phyloP scores from a whole-genome alignment of 257 asterid species.

The Plantago major region DNA sequence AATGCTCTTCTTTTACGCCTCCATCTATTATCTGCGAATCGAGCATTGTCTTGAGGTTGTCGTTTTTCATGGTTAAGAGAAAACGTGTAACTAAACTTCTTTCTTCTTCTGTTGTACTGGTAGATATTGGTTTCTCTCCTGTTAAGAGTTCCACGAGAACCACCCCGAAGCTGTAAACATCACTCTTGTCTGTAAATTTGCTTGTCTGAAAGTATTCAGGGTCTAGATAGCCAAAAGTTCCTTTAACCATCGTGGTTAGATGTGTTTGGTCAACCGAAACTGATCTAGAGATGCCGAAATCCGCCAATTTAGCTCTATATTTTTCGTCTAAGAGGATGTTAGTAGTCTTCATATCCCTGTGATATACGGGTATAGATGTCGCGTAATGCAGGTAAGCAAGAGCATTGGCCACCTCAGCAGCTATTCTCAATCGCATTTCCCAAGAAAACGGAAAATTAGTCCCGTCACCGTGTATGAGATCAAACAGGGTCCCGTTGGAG shows the following conservation, averaged over 20 bases:
- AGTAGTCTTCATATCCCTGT: constrained; percentile 34
- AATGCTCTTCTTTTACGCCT: constrained; percentile 20
- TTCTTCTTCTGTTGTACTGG: constrained; percentile 16
- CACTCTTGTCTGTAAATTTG: constrained; percentile 34
- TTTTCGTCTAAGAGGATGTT: constrained; percentile 38
- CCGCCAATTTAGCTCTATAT: constrained; percentile 31
- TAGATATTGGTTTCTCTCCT: constrained; percentile 24
- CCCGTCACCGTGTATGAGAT: constrained; percentile 23
- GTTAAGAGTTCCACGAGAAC: constrained; percentile 37
- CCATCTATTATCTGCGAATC: constrained; percentile 25
- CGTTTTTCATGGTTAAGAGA: constrained; percentile 21
- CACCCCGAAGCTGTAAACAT: constrained; percentile 37
- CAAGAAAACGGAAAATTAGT: constrained; percentile 25
- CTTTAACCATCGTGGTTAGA: constrained; percentile 33
- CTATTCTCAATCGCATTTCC: constrained; percentile 34
- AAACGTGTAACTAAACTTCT: constrained; percentile 30
- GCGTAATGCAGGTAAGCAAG: constrained; percentile 33
- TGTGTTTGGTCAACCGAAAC: constrained; percentile 24
- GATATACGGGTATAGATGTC: constrained; percentile 31
- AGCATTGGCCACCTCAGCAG: constrained; percentile 30
- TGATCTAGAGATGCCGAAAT: constrained; percentile 34
- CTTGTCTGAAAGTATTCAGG: constrained; percentile 34
- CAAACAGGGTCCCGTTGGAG: constrained; percentile 27
- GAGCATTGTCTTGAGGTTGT: constrained; percentile 12
- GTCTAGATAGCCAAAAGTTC: constrained; percentile 36